Base-by-base conservation (phyloP, 768 basidiomycete species). In the Suillus brevipes region DNA sequence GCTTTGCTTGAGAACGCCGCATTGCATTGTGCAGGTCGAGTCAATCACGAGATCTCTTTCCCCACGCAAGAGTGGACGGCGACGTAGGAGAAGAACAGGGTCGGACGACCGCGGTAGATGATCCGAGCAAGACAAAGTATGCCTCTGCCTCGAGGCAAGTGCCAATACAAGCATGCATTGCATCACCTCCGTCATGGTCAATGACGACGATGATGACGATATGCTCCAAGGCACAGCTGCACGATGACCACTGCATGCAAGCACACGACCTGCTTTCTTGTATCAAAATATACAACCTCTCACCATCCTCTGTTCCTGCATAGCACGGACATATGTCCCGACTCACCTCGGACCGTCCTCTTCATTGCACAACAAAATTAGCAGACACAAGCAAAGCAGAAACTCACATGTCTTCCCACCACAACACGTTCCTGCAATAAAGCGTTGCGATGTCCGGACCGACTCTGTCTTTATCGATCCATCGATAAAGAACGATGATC, bases 171-270 rank as follows among this genome's bases (percentile, higher is more conserved):
- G 63, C 36, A 40, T 50, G 34, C 34, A 68, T 43, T 31, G 28
- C 42, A 43, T 65, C 71, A 73, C 68, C 62, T 68, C 70, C 73
- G 66, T 34, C 28, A 28, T 28, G 28, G 2, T 28, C 28, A 28
- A 18, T 59, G 58, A 61, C 60, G 47, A 47, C 53, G 53, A 31
- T 23, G n/a, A 61, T 60, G 61, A 60, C 58, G 58, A 42, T 28
- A 6, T 40, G 25, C 57, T 34, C 47, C 61, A 61, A n/a, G n/a
- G n/a, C n/a, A n/a, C n/a, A n/a, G n/a, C 50, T 23, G 18, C 25
- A 53, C 31, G 28, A 28, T 28, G 28, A 31, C 31, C 31, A 31
- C 31, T n/a, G n/a, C n/a, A 43, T 31, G 13, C 23, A 49, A 53
- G 9, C 4, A 31, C 28, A 31, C 28, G 50, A 53, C 18, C 52